phyloP scores from a whole-genome alignment of 225 moss, liverwort and hornwort genomes.

The Sphagnum contortum region DNA sequence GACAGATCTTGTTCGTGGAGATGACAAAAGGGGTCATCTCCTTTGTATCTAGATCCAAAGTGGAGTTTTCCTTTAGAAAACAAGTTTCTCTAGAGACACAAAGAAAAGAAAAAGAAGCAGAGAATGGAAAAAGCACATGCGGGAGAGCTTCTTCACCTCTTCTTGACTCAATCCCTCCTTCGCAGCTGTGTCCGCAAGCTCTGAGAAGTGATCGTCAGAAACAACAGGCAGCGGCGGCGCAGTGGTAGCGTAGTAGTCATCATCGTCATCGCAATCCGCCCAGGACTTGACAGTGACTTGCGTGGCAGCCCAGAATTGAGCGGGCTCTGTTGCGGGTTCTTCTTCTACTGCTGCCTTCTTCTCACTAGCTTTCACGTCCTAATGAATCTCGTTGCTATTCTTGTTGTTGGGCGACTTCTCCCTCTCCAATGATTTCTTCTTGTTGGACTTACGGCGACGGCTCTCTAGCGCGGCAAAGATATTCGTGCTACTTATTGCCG shows the following conservation, averaged over 20 bases:
- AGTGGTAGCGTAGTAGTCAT: conserved; percentile 93
- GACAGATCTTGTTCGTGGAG: too few relatives aligned
- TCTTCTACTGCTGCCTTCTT: conserved; percentile 50
- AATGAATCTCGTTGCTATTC: conserved; percentile 5
- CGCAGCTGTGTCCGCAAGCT: conserved; percentile 20
- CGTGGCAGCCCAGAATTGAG: conserved; percentile 93
- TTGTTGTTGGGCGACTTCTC: conserved; percentile 34
- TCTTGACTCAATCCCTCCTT: conserved; percentile 50
- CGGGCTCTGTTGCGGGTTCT: conserved; percentile 64
- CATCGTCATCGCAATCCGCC: conserved; percentile 99
- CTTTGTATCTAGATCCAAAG: too few relatives aligned
- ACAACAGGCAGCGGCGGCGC: conserved; percentile 70
- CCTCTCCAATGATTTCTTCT: too few relatives aligned
- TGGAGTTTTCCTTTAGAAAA: neutral
- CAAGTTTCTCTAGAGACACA: neutral
- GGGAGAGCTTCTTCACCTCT: too few relatives aligned
- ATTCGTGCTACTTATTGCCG: conserved; percentile 57
- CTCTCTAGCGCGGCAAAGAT: conserved; percentile 57
- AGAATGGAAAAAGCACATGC: too few relatives aligned
- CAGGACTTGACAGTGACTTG: conserved; percentile 96
- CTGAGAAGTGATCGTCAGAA: conserved; percentile 44
- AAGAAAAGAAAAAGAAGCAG: neutral
- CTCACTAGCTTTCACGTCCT: too few relatives aligned
- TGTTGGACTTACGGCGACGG: conserved; percentile 82
- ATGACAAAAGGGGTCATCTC: too few relatives aligned